Percentiles rank a stretch among this genome's conserved stretches.
phyloP scores from a whole-genome alignment of 208 protist genomes.

The Leishmania tropica region DNA sequence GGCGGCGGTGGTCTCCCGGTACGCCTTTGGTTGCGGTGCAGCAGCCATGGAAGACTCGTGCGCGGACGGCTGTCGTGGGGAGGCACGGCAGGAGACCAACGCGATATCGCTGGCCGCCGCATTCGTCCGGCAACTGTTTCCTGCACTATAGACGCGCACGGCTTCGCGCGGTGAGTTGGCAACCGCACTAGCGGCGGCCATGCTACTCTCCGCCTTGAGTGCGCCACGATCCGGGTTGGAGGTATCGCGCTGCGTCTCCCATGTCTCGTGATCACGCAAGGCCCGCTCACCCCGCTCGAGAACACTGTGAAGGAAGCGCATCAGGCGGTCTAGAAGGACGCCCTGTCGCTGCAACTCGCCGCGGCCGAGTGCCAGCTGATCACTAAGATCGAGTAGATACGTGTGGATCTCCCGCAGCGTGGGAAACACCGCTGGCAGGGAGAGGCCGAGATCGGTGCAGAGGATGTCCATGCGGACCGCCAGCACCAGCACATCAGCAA shows the following conservation, averaged over 20 bases:
- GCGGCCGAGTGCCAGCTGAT: conserved; percentile 17
- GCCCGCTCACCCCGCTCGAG: conserved; percentile 38
- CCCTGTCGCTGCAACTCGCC: conserved; percentile 21
- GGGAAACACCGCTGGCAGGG: conserved; percentile 56
- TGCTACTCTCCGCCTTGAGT: background rate
- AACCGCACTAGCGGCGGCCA: conserved; percentile 1
- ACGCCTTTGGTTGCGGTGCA: background rate
- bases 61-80: background rate
- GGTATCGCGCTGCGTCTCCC: conserved; percentile 15
- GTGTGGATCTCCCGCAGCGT: conserved; percentile 59
- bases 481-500: conserved; percentile 55
- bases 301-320: conserved; percentile 28
- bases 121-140: background rate
- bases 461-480: conserved; percentile 67
- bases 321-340: conserved; percentile 37
- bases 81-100: background rate
- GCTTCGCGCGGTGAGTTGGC: conserved; percentile 7
- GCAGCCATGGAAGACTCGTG: background rate
- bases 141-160: background rate
- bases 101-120: conserved; percentile 6
- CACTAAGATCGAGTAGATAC: conserved; percentile 53
- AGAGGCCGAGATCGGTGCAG: conserved; percentile 56
- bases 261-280: conserved; percentile 33
- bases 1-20: background rate
- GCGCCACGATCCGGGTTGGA: conserved; percentile 7